Evolutionary conservation across 768 basidiomycete species (phyloP).

Genomic region (Macrocybe gigantea): DNA sequence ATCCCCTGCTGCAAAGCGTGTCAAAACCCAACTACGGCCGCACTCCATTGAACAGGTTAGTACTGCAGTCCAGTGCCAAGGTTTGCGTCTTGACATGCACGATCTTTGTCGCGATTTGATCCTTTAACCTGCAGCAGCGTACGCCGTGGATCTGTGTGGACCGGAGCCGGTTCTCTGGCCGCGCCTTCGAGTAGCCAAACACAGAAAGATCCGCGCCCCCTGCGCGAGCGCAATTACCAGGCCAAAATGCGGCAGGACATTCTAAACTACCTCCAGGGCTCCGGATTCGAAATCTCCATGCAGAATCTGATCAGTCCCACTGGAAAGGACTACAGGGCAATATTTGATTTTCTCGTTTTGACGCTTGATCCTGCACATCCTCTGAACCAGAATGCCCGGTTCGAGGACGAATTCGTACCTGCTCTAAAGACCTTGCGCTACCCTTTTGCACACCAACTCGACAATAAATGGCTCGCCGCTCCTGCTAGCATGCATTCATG

Average conservation of each 20-base stretch:
- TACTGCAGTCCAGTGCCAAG: constrained; percentile 1
- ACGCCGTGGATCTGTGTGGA: constrained; percentile 75
- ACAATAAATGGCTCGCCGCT: constrained; percentile 82
- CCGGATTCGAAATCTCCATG: constrained; percentile 63
- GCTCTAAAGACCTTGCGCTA: constrained; percentile 75
- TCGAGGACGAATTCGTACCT: constrained; percentile 80
- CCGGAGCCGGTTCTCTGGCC: constrained; percentile 40
- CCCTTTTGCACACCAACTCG: constrained; percentile 73
- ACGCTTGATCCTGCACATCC: constrained; percentile 68
- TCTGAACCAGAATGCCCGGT: constrained; percentile 38
- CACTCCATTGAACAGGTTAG: constrained; percentile 72
- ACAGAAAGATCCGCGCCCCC: constrained; percentile 69
- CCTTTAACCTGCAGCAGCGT: constrained; percentile 41
- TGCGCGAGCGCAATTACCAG: constrained; percentile 74
- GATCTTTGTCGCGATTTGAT: neutral
- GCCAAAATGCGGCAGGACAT: constrained; percentile 75
- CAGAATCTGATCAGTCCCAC: constrained; percentile 73
- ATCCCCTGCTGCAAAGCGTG: constrained; percentile 65
- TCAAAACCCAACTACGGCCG: constrained; percentile 61
- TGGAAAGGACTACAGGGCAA: constrained; percentile 78
- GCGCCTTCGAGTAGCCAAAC: constrained; percentile 49
- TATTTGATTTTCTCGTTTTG: constrained; percentile 74
- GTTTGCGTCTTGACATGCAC: neutral
- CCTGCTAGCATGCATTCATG: constrained; percentile 91
- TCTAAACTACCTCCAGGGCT: constrained; percentile 55